Conservation (phyloP, 257 asterid species). For the Handroanthus guayacan region DNA sequence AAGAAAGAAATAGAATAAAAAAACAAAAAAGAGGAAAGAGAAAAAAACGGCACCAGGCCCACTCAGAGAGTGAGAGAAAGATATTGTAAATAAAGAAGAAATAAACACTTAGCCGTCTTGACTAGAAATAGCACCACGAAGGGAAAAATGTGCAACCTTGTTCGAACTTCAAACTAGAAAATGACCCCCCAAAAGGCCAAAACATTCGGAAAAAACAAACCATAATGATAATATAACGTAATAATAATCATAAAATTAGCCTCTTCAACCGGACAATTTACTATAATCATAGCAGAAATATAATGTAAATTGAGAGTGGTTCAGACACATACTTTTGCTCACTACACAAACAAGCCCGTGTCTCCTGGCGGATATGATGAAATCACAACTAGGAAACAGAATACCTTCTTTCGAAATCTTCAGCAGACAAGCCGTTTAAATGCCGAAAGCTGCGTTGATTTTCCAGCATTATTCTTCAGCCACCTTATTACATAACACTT, state of each 20-base stretch:
- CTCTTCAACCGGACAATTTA: too few species aligned
- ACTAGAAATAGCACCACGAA: not conserved
- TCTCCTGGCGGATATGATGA: not conserved
- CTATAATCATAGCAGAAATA: too few species aligned
- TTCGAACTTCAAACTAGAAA: not conserved
- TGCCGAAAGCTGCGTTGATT: not conserved
- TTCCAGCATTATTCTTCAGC: not conserved
- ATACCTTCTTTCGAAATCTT: not conserved
- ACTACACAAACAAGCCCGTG: not conserved
- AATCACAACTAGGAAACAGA: not conserved
- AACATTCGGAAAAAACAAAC: not conserved
- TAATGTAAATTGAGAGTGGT: not conserved
- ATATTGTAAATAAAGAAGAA: not conserved
- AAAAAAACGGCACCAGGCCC: not conserved
- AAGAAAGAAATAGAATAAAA: too few species aligned
- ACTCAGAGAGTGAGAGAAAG: not conserved
- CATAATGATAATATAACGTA: too few species aligned
- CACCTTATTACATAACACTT: not conserved
- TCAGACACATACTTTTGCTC: not conserved
- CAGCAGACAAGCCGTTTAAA: not conserved
- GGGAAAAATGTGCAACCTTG: not conserved
- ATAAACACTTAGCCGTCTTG: not conserved
- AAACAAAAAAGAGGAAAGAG: not conserved
- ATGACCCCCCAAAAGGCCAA: not conserved
- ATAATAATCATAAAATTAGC: too few species aligned